Evolutionary conservation across 2,329 filamentous ascomycete species (phyloP).

Genomic region (Colletotrichum echinochloae): DNA sequence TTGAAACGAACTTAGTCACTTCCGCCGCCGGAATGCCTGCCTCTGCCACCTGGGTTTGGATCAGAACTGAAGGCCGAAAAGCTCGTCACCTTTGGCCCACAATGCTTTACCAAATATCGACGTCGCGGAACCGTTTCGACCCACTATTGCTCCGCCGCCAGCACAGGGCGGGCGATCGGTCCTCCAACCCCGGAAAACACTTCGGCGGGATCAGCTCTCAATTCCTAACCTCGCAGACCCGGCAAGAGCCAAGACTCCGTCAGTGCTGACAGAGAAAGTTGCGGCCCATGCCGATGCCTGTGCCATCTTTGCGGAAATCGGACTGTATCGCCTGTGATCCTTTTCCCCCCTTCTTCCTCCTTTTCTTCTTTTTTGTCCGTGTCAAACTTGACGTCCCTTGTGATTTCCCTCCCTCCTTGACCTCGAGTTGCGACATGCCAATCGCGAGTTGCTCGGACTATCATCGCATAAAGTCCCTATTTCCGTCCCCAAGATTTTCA

Average conservation of each 20-base stretch:
- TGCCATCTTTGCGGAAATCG: not conserved
- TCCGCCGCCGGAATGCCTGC: constrained; percentile 4
- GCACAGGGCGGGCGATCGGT: constrained; percentile 16
- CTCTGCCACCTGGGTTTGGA: not conserved
- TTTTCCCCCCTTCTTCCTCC: not conserved
- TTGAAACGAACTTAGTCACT: constrained; percentile 36
- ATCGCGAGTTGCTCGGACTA: constrained; percentile 1
- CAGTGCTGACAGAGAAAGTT: constrained; percentile 3
- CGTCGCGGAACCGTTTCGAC: constrained; percentile 39
- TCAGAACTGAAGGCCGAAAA: not conserved
- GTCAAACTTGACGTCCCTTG: not conserved
- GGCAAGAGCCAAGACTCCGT: not conserved
- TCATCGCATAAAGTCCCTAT: not conserved
- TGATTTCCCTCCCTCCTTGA: not conserved
- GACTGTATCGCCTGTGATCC: not conserved
- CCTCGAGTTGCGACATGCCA: not conserved
- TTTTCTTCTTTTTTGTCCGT: not conserved
- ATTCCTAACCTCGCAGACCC: not conserved
- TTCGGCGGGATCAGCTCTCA: not conserved
- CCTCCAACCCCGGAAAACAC: constrained; percentile 9
- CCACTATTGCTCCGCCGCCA: constrained; percentile 10
- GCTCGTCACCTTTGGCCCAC: not conserved
- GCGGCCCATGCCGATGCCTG: constrained; percentile 24
- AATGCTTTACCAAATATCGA: not conserved
- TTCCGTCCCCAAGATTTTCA: not conserved